Percentiles rank a stretch among this genome's conserved stretches.
phyloP scores from a whole-genome alignment of 352 stramenopile species.

The Elongisporangium undulatum region DNA sequence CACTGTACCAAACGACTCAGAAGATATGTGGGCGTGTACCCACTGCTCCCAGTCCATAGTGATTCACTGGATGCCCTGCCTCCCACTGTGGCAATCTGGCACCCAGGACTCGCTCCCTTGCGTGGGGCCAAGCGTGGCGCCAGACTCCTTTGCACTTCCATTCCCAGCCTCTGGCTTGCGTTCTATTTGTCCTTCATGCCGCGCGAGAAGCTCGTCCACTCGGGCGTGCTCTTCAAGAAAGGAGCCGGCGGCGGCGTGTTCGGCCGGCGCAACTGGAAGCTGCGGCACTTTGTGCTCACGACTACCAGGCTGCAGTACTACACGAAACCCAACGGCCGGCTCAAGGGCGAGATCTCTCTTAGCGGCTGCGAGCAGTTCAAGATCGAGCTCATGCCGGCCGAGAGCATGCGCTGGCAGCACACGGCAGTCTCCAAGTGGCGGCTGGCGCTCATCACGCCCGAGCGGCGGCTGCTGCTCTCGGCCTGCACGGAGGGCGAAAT shows the following conservation, averaged over 20 bases:
- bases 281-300: constrained; percentile 44
- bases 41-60: not conserved
- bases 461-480: constrained; percentile 28
- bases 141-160: no score
- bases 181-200: not conserved
- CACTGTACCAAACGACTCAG: not conserved
- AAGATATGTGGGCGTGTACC: not conserved
- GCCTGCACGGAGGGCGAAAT: constrained; percentile 38
- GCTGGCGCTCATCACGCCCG: constrained; percentile 29
- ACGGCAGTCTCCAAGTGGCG: constrained; percentile 47
- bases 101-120: not conserved
- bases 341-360: constrained; percentile 33
- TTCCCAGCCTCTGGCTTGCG: not conserved
- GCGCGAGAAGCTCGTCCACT: constrained; percentile 10
- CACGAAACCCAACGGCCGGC: constrained; percentile 24
- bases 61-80: not conserved
- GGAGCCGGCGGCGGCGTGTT: constrained; percentile 37
- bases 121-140: not conserved
- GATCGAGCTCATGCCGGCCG: constrained; percentile 42
- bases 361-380: constrained; percentile 17
- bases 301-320: constrained; percentile 25
- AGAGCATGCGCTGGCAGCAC: constrained; percentile 25
- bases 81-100: not conserved
- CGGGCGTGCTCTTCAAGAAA: constrained; percentile 48
- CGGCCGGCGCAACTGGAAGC: constrained; percentile 46